Conservation (phyloP, 768 basidiomycete species). For the Suillus luteus region DNA sequence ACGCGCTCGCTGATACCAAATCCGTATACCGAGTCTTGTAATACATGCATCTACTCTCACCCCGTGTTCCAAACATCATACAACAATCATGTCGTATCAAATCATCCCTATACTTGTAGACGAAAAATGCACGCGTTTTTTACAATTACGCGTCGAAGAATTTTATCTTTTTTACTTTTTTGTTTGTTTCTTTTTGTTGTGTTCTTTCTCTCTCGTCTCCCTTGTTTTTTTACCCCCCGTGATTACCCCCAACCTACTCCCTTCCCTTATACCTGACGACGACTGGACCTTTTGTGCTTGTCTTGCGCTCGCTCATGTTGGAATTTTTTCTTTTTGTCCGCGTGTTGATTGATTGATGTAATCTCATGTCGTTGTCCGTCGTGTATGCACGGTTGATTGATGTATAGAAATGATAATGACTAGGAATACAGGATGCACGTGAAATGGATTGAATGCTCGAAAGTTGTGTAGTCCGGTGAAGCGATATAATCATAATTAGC, state of each 20-base stretch:
- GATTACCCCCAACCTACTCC: not conserved
- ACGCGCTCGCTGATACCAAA: slow-evolving; percentile 9
- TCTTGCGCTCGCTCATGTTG: not conserved
- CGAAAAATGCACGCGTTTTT: slow-evolving; percentile 4
- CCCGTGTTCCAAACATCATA: slow-evolving; percentile 1
- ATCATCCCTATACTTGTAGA: slow-evolving; percentile 6
- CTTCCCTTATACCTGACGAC: not conserved
- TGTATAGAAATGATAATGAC: slow-evolving; percentile 6
- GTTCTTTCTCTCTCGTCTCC: not conserved
- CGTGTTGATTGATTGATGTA: slow-evolving; percentile 11
- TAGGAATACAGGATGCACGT: slow-evolving; percentile 8
- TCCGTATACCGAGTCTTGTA: slow-evolving; percentile 12
- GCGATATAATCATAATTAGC: not conserved
- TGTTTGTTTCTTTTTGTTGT: not conserved
- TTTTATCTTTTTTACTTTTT: not conserved
- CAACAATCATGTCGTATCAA: slow-evolving; percentile 7
- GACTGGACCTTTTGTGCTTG: not conserved
- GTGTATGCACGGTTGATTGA: slow-evolving; percentile 7
- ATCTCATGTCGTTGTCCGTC: slow-evolving; percentile 9
- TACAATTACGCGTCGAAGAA: not conserved
- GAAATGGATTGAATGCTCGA: not conserved
- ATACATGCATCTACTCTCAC: slow-evolving; percentile 11
- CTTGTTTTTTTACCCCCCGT: not conserved
- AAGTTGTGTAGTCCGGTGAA: not conserved
- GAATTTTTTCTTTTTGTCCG: not conserved